Percentiles rank a stretch among this genome's conserved stretches.
Evolutionary conservation across 2,329 filamentous ascomycete species (phyloP).

Genomic region (Phaeosphaeria sp.): DNA sequence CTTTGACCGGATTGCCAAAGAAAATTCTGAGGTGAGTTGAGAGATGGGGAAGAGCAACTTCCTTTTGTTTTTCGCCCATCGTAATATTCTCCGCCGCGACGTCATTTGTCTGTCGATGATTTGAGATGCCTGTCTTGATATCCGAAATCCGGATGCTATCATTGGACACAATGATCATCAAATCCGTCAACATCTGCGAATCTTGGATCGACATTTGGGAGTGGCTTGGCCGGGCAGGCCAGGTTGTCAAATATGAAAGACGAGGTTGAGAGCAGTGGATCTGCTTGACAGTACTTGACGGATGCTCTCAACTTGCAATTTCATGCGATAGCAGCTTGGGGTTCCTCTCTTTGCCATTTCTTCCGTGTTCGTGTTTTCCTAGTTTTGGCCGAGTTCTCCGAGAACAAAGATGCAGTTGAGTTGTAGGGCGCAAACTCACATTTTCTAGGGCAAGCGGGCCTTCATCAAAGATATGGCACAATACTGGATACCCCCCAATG

Average conservation of each 20-base stretch:
- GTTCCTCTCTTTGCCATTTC: constrained; percentile 19
- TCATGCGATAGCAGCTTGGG: too few species aligned
- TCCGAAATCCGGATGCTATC: not conserved
- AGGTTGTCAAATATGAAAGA: not conserved
- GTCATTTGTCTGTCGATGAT: constrained; percentile 8
- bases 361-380: not conserved
- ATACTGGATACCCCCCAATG: constrained; percentile 81
- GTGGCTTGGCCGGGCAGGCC: constrained; percentile 15
- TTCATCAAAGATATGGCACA: constrained; percentile 99
- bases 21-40: constrained; percentile 73
- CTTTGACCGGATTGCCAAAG: constrained; percentile 74
- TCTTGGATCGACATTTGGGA: not conserved
- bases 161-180: not conserved
- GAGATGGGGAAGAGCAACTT: not conserved
- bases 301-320: too few species aligned
- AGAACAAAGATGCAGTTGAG: not conserved
- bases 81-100: too few species aligned
- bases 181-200: not conserved
- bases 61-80: not conserved
- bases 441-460: constrained; percentile 77
- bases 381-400: not conserved
- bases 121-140: not conserved
- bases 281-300: too few species aligned
- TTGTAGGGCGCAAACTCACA: constrained; percentile 25
- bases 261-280: constrained; percentile 5